These are phyloP conservation scores for Pythium folliculosum DNA, from an alignment of 352 stramenopile species.

Conservation along the genomic window DNA sequence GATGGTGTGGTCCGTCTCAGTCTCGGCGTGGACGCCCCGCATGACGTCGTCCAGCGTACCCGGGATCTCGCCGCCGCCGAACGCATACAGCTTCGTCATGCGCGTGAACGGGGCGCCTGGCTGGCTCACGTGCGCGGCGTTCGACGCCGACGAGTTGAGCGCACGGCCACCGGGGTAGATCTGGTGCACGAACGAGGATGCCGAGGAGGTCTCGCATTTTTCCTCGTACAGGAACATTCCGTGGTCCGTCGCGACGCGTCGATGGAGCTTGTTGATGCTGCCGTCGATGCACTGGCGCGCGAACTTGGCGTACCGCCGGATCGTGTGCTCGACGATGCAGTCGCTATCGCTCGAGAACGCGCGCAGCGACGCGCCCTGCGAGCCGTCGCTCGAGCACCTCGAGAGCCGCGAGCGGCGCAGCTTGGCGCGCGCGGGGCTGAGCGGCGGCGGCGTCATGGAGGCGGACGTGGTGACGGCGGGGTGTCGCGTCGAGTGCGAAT, in stretches of 20 bases:
- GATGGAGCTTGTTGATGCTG: conserved; percentile 45
- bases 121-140: not conserved
- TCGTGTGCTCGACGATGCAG: conserved; percentile 54
- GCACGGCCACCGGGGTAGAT: conserved; percentile 11
- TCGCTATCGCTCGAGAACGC: conserved; percentile 54
- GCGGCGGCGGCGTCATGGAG: conserved; percentile 13
- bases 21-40: conserved; percentile 51
- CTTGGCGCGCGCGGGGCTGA: conserved; percentile 11
- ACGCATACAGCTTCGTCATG: conserved; percentile 53
- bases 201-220: conserved; percentile 15
- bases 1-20: conserved; percentile 35
- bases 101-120: conserved; percentile 17
- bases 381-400: conserved; percentile 7
- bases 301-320: conserved; percentile 52
- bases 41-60: conserved; percentile 57
- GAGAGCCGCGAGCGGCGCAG: conserved; percentile 11
- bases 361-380: conserved; percentile 24
- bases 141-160: conserved; percentile 10
- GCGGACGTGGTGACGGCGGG: not conserved
- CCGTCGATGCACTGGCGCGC: conserved; percentile 34
- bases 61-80: conserved; percentile 46
- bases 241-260: conserved; percentile 42
- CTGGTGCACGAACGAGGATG: conserved; percentile 20
- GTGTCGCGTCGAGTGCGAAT: not conserved
- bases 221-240: conserved; percentile 62